Percentiles rank a stretch among this genome's conserved stretches.
These are phyloP conservation scores for Lentithecium fluviatile DNA, from an alignment of 495 filamentous ascomycete genomes.

Conservation along the genomic window DNA sequence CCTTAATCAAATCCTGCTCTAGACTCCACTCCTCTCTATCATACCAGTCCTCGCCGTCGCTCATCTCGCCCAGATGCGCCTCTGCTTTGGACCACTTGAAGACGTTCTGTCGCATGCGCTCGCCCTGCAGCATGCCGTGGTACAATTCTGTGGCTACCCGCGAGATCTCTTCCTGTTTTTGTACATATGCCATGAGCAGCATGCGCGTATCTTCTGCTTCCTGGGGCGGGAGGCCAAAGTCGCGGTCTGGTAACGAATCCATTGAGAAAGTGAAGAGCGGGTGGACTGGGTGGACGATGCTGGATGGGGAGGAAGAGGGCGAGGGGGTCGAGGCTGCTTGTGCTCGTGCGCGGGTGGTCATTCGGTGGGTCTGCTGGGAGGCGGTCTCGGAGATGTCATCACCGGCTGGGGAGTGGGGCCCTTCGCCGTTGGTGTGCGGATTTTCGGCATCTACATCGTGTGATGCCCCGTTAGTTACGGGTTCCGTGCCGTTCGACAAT, in stretches of 20 bases:
- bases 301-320: conserved; percentile 50
- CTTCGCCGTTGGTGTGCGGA: conserved; percentile 40
- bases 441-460: conserved; percentile 1
- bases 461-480: conserved; percentile 14
- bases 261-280: conserved; percentile 79
- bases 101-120: conserved; percentile 75
- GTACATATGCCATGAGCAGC: conserved; percentile 79
- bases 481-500: conserved; percentile 9
- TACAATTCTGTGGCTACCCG: conserved; percentile 75
- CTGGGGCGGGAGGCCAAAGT: conserved; percentile 71
- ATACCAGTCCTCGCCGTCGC: conserved; percentile 95
- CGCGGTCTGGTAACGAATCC: conserved; percentile 68
- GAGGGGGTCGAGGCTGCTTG: conserved; percentile 47
- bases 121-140: conserved; percentile 70
- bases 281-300: conserved; percentile 59
- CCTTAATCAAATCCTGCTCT: conserved; percentile 82
- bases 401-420: conserved; percentile 19
- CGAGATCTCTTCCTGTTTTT: conserved; percentile 93
- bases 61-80: conserved; percentile 79
- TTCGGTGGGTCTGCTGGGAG: conserved; percentile 53
- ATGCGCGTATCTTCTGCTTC: conserved; percentile 90
- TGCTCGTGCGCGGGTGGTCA: conserved; percentile 67
- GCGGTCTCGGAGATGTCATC: conserved; percentile 40
- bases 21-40: conserved; percentile 86
- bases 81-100: conserved; percentile 87